Evolutionary conservation across 495 filamentous ascomycete species (phyloP), one percentile per base, ranked within the genome.

Genomic region (Penicillium maclennaniae): DNA sequence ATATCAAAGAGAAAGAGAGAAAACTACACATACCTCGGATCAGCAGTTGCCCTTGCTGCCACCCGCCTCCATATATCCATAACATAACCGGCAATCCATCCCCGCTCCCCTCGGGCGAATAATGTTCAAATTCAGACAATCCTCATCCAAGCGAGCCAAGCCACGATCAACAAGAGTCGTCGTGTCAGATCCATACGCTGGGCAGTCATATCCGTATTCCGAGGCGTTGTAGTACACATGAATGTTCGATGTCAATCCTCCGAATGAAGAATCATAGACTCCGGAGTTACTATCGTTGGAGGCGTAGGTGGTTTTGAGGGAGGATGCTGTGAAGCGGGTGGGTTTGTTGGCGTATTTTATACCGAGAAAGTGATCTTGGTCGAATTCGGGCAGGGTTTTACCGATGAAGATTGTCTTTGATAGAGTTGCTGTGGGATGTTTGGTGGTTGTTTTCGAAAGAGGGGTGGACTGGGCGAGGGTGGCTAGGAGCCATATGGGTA

Each of bases 51-150:
- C 67, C 66, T 49, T 72, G 63, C 53, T 61, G 48, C 67, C 69
- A 87, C 6, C 76, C 80, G 45, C 85, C 84, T 16, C 83, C 86
- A 58, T 81, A 83, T 49, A 89, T 87, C 82, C 83, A 87, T 25
- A 86, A 68, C 47, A 83, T 69, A 20, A 88, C 79, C 3, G 85
- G 86, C 0, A 87, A 68, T 45, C 80, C 75, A 6, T 79, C 72
- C 15, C 63, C 66, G 1, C 65, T 59, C 34, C 57, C n/a, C 61
- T 36, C 17, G 85, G 84, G 15, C 83, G 76, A 28, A 84, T 69
- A 9, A 89, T 71, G 55, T 87, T 87, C 47, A 88, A 59, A 51
- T 79, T 86, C 17, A 86, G 66, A 55, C 86, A 89, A 65, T 89
- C 74, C 56, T 89, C 85, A 46, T 66, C 73, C 47, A 65, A 39